Evolutionary conservation across 805 yeast species (phyloP).

Genomic region (Wickerhamomyces alni): DNA sequence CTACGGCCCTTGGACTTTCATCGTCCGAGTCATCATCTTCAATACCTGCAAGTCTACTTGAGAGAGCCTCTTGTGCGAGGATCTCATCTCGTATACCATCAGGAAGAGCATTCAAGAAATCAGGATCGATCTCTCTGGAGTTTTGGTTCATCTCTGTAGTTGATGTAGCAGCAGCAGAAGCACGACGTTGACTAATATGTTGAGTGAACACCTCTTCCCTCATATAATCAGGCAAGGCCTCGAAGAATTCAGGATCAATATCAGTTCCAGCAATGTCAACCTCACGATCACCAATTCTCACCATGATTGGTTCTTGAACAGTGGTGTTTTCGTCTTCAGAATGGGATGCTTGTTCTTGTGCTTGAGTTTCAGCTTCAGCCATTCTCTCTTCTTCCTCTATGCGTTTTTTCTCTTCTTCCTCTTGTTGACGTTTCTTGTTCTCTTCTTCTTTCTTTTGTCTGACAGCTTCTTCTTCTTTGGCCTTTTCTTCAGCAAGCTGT

Average conservation of each 20-base stretch:
- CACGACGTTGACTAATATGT: slow-evolving; percentile 72
- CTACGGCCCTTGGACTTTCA: neutral
- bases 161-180: slow-evolving; percentile 31
- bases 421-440: slow-evolving; percentile 18
- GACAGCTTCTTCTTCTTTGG: slow-evolving; percentile 23
- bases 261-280: slow-evolving; percentile 88
- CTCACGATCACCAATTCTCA: slow-evolving; percentile 66
- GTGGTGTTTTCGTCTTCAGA: neutral
- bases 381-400: slow-evolving; percentile 21
- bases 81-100: slow-evolving; percentile 57
- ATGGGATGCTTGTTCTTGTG: neutral
- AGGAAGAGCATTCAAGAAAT: slow-evolving; percentile 77
- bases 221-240: slow-evolving; percentile 89
- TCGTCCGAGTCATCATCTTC: no score
- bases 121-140: slow-evolving; percentile 71
- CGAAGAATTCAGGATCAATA: slow-evolving; percentile 85
- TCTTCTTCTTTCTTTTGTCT: slow-evolving; percentile 24
- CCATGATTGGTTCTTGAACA: slow-evolving; percentile 51
- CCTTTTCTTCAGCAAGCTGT: slow-evolving; percentile 26
- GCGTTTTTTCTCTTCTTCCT: slow-evolving; percentile 22
- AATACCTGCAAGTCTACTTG: slow-evolving; percentile 27
- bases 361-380: slow-evolving; percentile 1
- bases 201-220: slow-evolving; percentile 87
- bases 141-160: slow-evolving; percentile 12
- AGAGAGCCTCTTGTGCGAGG: slow-evolving; percentile 48